Percentiles rank a stretch among this genome's conserved stretches.
These are phyloP conservation scores for Naganishia antarctica DNA, from an alignment of 768 basidiomycete genomes.

Conservation along the genomic window DNA sequence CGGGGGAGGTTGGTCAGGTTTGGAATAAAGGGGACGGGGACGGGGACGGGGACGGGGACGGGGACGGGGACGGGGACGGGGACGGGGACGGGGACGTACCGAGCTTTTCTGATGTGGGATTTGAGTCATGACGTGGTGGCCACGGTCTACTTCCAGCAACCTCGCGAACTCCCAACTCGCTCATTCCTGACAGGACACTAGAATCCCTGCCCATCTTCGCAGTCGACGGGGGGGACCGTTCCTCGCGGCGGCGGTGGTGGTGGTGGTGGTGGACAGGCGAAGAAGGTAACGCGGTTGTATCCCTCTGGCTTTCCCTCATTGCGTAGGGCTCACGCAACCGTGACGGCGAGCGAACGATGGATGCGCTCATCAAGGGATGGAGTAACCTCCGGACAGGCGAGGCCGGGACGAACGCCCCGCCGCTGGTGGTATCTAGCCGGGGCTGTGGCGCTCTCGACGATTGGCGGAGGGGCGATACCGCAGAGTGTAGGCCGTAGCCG, in stretches of 20 bases:
- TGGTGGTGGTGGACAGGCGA: conserved; percentile 4
- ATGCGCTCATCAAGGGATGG: not conserved
- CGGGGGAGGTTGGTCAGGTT: not conserved
- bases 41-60: too few species aligned
- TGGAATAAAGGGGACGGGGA: too few species aligned
- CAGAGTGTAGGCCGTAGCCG: not conserved
- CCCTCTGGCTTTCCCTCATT: too few species aligned
- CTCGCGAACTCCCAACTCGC: conserved; percentile 1
- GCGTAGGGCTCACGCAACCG: too few species aligned
- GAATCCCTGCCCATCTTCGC: conserved; percentile 11
- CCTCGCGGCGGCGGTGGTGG: not conserved
- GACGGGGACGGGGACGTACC: not conserved
- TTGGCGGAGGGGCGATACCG: conserved; percentile 1
- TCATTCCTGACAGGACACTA: conserved; percentile 20
- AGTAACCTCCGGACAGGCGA: too few species aligned
- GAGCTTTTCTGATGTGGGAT: conserved; percentile 1
- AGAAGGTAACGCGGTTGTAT: conserved; percentile 1
- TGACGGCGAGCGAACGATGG: conserved; percentile 1
- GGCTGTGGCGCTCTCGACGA: too few species aligned
- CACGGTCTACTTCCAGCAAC: too few species aligned
- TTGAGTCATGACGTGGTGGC: too few species aligned
- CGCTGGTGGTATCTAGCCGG: too few species aligned
- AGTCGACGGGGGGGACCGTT: not conserved
- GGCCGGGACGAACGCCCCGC: too few species aligned
- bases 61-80: too few species aligned